Conservation (phyloP, 140 eudicot genomes). For the Senecio squalidus region DNA sequence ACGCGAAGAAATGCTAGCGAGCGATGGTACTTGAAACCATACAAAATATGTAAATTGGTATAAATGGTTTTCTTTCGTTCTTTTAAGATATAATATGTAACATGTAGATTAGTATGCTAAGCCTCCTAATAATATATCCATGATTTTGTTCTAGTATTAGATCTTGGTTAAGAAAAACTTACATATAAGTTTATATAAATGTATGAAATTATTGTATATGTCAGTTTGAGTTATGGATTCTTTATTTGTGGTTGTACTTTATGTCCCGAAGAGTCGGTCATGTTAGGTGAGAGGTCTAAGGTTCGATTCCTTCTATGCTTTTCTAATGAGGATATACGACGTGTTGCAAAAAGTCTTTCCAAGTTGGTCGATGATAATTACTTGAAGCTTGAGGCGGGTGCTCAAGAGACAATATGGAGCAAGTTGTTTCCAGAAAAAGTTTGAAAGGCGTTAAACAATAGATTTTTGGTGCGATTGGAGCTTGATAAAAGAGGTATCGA, state of each 20-base stretch:
- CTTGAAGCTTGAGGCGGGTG: too few relatives aligned
- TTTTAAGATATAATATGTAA: conserved; percentile 11
- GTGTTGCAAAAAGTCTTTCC: too few relatives aligned
- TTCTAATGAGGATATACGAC: too few relatives aligned
- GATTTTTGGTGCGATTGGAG: too few relatives aligned
- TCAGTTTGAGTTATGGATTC: conserved; percentile 7
- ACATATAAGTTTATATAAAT: conserved; percentile 8
- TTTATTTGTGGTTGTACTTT: conserved; percentile 3
- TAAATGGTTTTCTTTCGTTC: conserved; percentile 21
- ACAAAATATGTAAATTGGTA: conserved; percentile 34
- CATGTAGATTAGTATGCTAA: conserved; percentile 26
- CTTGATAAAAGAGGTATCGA: too few relatives aligned
- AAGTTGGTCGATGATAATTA: too few relatives aligned
- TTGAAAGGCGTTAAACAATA: too few relatives aligned
- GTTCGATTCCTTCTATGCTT: too few relatives aligned
- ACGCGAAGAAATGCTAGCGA: conserved; percentile 34
- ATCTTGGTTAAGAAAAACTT: conserved; percentile 4
- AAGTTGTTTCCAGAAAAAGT: too few relatives aligned
- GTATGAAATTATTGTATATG: conserved; percentile 8
- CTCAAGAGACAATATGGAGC: too few relatives aligned
- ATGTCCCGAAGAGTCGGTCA: conserved; percentile 4
- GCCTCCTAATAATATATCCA: conserved; percentile 11
- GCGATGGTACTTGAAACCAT: not conserved
- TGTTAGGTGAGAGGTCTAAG: too few relatives aligned
- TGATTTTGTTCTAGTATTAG: conserved; percentile 18